Conservation (phyloP, 371 early-diverging fungal genomes). For the Mortierella sp. region DNA sequence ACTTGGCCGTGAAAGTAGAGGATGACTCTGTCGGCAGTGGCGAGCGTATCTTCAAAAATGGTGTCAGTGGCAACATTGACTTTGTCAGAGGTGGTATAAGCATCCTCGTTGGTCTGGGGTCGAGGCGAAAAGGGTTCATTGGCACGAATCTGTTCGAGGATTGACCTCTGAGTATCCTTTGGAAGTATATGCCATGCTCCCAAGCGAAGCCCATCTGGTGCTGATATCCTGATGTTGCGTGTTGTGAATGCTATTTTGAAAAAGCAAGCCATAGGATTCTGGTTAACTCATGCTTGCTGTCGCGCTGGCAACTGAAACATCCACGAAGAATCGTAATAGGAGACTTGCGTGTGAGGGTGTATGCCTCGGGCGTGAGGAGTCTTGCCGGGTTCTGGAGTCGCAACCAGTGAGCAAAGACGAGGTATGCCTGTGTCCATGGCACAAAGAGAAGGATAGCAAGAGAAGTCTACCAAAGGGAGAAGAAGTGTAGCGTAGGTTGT, state of each 20-base stretch:
- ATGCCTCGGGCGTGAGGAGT: constrained; percentile 51
- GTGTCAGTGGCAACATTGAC: constrained; percentile 18
- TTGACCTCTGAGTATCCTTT: constrained; percentile 17
- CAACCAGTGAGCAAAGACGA: constrained; percentile 55
- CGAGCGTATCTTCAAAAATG: constrained; percentile 39
- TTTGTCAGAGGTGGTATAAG: not conserved
- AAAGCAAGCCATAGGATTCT: not conserved
- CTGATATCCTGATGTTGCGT: constrained; percentile 39
- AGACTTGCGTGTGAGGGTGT: constrained; percentile 36
- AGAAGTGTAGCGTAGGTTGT: not conserved
- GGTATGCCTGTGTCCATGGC: constrained; percentile 54
- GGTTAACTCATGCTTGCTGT: not conserved
- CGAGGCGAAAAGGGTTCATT: constrained; percentile 13
- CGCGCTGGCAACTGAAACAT: not conserved
- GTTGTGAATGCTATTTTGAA: constrained; percentile 40
- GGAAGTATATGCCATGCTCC: constrained; percentile 57
- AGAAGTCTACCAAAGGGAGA: constrained; percentile 27
- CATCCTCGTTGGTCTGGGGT: not conserved
- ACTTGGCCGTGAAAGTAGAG: constrained; percentile 56
- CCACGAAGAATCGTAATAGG: not conserved
- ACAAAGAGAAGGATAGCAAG: constrained; percentile 47
- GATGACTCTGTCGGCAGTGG: constrained; percentile 33
- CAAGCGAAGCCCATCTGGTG: constrained; percentile 36
- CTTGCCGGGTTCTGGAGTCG: constrained; percentile 44
- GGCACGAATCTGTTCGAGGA: constrained; percentile 36